Conservation (phyloP, 2,329 filamentous ascomycete genomes). For the Diaporthe amygdali region DNA sequence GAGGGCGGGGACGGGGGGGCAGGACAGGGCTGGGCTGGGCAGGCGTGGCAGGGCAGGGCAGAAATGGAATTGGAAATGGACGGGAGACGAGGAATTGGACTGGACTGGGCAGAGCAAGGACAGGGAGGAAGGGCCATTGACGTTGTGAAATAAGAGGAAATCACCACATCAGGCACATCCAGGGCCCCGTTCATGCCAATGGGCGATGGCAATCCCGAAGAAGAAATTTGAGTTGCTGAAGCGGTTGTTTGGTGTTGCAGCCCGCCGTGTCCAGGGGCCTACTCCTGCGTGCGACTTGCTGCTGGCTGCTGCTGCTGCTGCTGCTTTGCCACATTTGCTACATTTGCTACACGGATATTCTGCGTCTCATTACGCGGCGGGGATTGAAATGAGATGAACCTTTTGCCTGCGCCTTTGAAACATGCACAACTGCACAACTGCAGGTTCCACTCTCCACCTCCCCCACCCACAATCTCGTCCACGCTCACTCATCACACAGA, state of each 20-base stretch:
- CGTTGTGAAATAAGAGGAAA: neutral
- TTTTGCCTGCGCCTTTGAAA: slow-evolving; percentile 8
- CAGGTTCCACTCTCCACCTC: neutral
- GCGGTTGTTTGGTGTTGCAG: neutral
- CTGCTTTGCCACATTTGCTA: too few relatives aligned
- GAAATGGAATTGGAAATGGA: too few relatives aligned
- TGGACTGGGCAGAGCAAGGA: too few relatives aligned
- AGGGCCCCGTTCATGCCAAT: neutral
- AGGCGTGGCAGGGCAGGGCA: too few relatives aligned
- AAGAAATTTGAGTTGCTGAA: slow-evolving; percentile 10
- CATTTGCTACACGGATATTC: slow-evolving; percentile 2
- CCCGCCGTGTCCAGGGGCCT: neutral
- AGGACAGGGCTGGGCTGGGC: neutral
- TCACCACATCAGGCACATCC: neutral
- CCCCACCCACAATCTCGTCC: neutral
- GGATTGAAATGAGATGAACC: slow-evolving; percentile 15
- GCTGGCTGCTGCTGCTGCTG: neutral
- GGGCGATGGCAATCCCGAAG: neutral
- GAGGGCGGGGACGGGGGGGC: too few relatives aligned
- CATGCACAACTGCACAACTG: slow-evolving; percentile 6
- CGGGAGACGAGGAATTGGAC: too few relatives aligned
- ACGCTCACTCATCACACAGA: neutral
- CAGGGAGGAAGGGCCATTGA: neutral
- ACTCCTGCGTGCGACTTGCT: neutral
- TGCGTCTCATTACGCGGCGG: slow-evolving; percentile 16